Evolutionary conservation across 306 rosid genomes (phyloP), one percentile per base, ranked within the genome.

Genomic region (Cucumis hystrix): DNA sequence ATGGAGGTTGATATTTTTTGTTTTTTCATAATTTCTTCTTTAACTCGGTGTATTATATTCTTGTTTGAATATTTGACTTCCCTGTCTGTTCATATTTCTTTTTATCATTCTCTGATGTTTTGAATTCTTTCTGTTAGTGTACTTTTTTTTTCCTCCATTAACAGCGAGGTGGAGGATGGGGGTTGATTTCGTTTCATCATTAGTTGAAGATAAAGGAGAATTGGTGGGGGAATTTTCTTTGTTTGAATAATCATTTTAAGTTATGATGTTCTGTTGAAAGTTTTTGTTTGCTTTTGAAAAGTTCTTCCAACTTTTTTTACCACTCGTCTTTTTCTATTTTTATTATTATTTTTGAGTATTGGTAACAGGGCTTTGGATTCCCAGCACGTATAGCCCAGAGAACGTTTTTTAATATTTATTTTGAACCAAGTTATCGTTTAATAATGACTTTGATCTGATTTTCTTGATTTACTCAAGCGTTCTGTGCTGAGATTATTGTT

Each of bases 191-290:
- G 7, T 52, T 73, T 73, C 77, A 73, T 73, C 47, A 54, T 52
- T 73, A 76, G 69, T 60, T 76, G 54, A 59, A 76, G 57, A 43
- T 58, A 20, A 76, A 76, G 57, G 41, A 40, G 51, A 59, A 76
- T 20, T 15, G 69, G 67, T 76, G 79, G 79, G 78, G 79, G 79
- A 40, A 58, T 76, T 76, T 76, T 25, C 6, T 40, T 76, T 51
- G 12, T 58, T 39, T 76, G 23, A 8, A 40, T 40, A 25, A 76
- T 76, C 68, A 57, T 76, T 58, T 76, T 59, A 28, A 23, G 54
- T 58, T 75, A 75, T 75, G 68, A 75, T 75, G 67, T 75, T 56
- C 68, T 41, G 68, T 56, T 76, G 79, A 76, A 76, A 76, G 79
- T 76, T 76, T 47, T 76, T 59, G 79, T 58, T 39, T 57, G 70